Conservation (phyloP, 139 green algal genomes). For the Picochlorum sp. region DNA sequence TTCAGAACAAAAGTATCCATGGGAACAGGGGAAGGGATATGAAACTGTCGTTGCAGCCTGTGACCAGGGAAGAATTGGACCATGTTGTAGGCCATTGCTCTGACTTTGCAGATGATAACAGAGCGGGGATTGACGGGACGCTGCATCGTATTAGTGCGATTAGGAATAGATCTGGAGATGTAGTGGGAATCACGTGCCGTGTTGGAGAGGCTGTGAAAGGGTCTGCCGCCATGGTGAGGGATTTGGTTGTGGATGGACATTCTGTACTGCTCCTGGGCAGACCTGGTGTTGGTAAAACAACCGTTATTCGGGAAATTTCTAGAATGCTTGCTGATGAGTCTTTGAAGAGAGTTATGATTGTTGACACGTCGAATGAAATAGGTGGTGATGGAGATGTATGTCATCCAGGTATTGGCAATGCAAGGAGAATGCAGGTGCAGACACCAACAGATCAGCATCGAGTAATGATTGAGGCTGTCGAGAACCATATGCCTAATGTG, state of each 20-base stretch:
- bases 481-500: slow-evolving; percentile 81
- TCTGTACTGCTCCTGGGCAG: slow-evolving; percentile 19
- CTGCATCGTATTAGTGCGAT: slow-evolving; percentile 90
- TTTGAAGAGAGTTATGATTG: slow-evolving; percentile 58
- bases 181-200: slow-evolving; percentile 71
- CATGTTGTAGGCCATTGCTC: background rate
- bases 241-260: slow-evolving; percentile 26
- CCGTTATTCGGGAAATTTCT: slow-evolving; percentile 65
- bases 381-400: slow-evolving; percentile 77
- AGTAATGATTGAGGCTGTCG: slow-evolving; percentile 71
- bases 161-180: slow-evolving; percentile 47
- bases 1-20: background rate
- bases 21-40: background rate
- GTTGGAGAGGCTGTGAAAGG: slow-evolving; percentile 59
- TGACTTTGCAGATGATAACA: slow-evolving; percentile 16
- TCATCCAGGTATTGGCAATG: slow-evolving; percentile 51
- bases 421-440: slow-evolving; percentile 54
- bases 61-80: slow-evolving; percentile 5
- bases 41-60: background rate
- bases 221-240: slow-evolving; percentile 37
- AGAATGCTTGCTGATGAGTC: slow-evolving; percentile 47
- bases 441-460: slow-evolving; percentile 39
- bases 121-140: slow-evolving; percentile 86
- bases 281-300: slow-evolving; percentile 79
- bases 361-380: slow-evolving; percentile 95